A percentile compares a stretch with the other conserved stretches of the same genome.
phyloP scores from a whole-genome alignment of 1,139 yeast species.

The Yamadazyma dushanensis region DNA sequence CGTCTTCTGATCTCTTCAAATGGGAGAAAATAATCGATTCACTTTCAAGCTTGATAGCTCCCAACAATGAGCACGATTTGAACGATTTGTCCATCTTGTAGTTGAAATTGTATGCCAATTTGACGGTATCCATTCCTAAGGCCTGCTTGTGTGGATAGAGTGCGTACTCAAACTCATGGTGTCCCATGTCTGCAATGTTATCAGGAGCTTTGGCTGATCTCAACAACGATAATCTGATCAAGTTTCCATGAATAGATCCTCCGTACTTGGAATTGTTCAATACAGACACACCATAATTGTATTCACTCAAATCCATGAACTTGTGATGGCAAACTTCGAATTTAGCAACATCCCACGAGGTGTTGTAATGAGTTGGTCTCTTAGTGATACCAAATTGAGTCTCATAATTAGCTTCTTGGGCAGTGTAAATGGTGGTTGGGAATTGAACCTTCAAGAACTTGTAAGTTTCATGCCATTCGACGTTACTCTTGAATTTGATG shows the following conservation, averaged over 20 bases:
- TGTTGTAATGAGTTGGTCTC: constrained; percentile 92
- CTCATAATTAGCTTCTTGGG: constrained; percentile 75
- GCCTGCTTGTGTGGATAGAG: constrained; percentile 77
- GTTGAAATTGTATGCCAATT: constrained; percentile 79
- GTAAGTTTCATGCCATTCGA: constrained; percentile 85
- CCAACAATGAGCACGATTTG: constrained; percentile 12
- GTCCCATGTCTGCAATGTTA: constrained; percentile 90
- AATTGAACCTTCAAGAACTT: constrained; percentile 92
- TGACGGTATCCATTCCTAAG: constrained; percentile 63
- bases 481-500: constrained; percentile 60
- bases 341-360: constrained; percentile 94
- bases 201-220: constrained; percentile 92
- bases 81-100: constrained; percentile 40
- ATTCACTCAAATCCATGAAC: constrained; percentile 88
- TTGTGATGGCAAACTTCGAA: constrained; percentile 95
- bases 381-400: constrained; percentile 90
- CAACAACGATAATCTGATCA: constrained; percentile 77
- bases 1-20: constrained; percentile 87
- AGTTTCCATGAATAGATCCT: constrained; percentile 85
- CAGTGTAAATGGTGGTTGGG: constrained; percentile 79
- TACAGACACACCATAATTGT: constrained; percentile 82
- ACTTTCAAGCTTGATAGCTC: constrained; percentile 30
- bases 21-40: constrained; percentile 67
- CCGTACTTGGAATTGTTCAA: constrained; percentile 89
- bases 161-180: constrained; percentile 80